Base-by-base conservation (phyloP, 306 rosid genomes). In the Castanopsis chinensis region DNA sequence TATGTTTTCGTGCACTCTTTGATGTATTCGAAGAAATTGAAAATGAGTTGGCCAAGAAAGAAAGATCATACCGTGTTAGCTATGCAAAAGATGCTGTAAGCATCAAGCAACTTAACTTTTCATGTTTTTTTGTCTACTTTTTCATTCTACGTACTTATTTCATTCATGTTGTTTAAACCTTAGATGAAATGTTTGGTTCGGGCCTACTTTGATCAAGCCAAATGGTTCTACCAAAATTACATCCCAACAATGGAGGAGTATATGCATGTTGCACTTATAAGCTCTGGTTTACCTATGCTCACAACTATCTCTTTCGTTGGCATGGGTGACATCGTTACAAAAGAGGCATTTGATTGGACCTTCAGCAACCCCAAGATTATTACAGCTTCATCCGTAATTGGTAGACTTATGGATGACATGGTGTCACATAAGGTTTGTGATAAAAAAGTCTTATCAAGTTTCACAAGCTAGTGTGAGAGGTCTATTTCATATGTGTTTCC, bases 361-460 rank as follows among this genome's bases (percentile, higher is more conserved):
- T 72, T 12, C 3, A 78, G 54, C 3, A 5, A 68, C 33, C 87
- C 93, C 7, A 81, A 20, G 28, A 79, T 85, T 2, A 14, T 85
- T 2, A 6, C 17, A 59, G 82, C 86, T 72, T 54, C 76, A 14
- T 0, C 83, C 5, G 0, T 80, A 37, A 23, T 78, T 77, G 14
- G 33, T 1, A 69, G 92, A 56, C 19, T 83, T 5, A 30, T 55
- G 61, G 76, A 81, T 78, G 91, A 89, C 51, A 27, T 79, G 1
- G 69, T 14, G 28, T 72, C 86, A 11, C 89, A 87, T 52, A 79
- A 85, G 90, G 89, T 80, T 76, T n/a, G n/a, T n/a, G n/a, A n/a
- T n/a, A n/a, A n/a, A n/a, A n/a, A n/a, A n/a, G n/a, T n/a, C n/a
- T n/a, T n/a, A n/a, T n/a, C n/a, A n/a, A n/a, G n/a, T n/a, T n/a